Evolutionary conservation across 192 early-diverging fungal species (phyloP), one percentile per base, ranked within the genome.

Genomic region (Spizellomyces sp.): DNA sequence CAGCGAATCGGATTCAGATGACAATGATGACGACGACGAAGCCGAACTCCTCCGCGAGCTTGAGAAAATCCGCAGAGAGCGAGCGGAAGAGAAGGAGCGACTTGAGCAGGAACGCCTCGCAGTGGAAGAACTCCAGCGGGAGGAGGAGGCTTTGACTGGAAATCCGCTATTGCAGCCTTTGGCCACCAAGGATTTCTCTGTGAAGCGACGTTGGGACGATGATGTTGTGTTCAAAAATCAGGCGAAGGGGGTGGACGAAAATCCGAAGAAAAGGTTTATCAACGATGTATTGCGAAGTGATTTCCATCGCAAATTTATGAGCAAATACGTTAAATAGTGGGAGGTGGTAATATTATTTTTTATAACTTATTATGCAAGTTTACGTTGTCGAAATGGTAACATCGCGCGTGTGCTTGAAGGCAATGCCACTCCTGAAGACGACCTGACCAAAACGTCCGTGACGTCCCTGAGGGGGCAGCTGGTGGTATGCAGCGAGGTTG

Each of bases 161-260:
- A 98, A 98, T 78, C 96, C 95, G 8, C 69, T 98, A 48, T 80
- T 99, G 60, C 72, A 67, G 68, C 79, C 76, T 8, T 14, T 14
- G 8, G 48, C 19, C 3, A 14, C 45, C 7, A 80, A 67, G 70
- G 89, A 87, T 77, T 96, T 92, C 75, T 90, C 75, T 45, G 92
- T 97, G 41, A 97, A 96, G 84, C 77, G 94, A 61, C 84, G 93
- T 61, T 98, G 96, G 97, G 96, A 99, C 75, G 96, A 99, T 65
- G 97, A 99, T 77, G 97, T 99, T 47, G 90, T 99, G 46, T 99
- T 99, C 79, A 94, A 93, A 73, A 98, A 99, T 79, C 97, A 99
- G 81, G 93, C 95, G 0, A 80, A 88, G 48, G 93, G 92, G 43
- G 86, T 89, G 41, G 92, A 94, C 22, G 94, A 93, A 17, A 91